These are phyloP conservation scores for Tritrichomonas musculus DNA, from an alignment of 208 protist species.

Conservation along the genomic window DNA sequence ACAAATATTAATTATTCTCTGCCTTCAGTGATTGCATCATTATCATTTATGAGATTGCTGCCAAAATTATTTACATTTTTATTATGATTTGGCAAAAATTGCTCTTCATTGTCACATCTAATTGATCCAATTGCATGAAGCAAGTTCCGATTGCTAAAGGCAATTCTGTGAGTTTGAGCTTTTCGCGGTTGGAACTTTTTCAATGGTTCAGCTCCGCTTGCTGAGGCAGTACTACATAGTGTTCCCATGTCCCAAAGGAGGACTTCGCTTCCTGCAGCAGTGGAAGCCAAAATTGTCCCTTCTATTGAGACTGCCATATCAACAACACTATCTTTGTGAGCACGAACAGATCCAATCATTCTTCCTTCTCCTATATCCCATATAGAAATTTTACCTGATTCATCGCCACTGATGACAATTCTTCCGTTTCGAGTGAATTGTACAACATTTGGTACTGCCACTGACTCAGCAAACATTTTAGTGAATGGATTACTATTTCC, in stretches of 20 bases:
- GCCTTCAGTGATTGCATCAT: no score
- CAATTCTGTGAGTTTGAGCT: background rate
- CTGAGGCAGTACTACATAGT: background rate
- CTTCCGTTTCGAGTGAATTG: constrained; percentile 22
- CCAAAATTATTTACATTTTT: no score
- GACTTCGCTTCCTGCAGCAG: background rate
- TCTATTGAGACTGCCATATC: background rate
- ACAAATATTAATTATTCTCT: no score
- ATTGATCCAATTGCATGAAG: background rate
- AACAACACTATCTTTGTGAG: background rate
- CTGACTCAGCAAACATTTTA: background rate
- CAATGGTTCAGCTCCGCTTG: background rate
- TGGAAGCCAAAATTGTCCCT: background rate
- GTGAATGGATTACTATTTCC: background rate
- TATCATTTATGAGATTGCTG: no score
- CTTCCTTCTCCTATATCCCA: constrained; percentile 1
- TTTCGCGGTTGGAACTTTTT: constrained; percentile 1
- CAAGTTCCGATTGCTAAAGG: background rate
- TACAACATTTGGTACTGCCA: background rate
- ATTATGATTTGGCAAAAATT: no score
- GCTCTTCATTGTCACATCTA: no score
- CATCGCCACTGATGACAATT: background rate
- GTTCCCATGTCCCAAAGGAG: background rate
- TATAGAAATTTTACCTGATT: background rate
- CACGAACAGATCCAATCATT: background rate